Evolutionary conservation across 2,329 filamentous ascomycete genomes (phyloP).

Genomic region (Helminthosporium solani): DNA sequence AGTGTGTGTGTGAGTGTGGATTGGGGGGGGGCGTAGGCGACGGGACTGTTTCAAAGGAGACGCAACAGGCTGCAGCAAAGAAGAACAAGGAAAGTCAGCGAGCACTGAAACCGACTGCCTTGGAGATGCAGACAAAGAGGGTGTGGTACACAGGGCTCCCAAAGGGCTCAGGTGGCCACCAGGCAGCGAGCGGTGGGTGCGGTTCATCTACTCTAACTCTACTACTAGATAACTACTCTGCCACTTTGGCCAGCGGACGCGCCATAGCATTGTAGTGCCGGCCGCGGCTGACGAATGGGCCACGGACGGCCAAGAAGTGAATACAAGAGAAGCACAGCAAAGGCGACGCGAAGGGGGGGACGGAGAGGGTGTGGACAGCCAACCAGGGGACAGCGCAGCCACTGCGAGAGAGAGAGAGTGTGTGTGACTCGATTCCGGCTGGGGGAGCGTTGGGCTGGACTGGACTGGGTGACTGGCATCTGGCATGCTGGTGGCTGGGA

Average conservation of each 20-base stretch:
- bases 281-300: conserved; percentile 29
- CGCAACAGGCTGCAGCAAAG: conserved; percentile 29
- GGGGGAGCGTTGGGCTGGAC: not conserved
- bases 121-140: conserved; percentile 27
- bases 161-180: conserved; percentile 17
- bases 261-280: conserved; percentile 26
- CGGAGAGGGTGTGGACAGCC: too few species aligned
- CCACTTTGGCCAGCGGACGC: conserved; percentile 24
- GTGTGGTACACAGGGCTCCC: conserved; percentile 20
- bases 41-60: conserved; percentile 23
- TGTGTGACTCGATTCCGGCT: conserved; percentile 23
- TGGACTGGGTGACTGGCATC: too few species aligned
- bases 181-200: not conserved
- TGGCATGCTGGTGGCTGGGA: too few species aligned
- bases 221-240: not conserved
- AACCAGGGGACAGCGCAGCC: conserved; percentile 22
- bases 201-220: not conserved
- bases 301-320: conserved; percentile 34
- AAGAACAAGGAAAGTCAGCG: conserved; percentile 26
- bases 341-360: conserved; percentile 16
- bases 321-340: conserved; percentile 36
- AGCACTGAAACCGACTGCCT: conserved; percentile 19
- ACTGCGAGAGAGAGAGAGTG: conserved; percentile 8
- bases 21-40: conserved; percentile 1
- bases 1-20: too few species aligned